Base-by-base conservation (phyloP, 2,329 filamentous ascomycete species). In the Cryphonectria radicalis region DNA sequence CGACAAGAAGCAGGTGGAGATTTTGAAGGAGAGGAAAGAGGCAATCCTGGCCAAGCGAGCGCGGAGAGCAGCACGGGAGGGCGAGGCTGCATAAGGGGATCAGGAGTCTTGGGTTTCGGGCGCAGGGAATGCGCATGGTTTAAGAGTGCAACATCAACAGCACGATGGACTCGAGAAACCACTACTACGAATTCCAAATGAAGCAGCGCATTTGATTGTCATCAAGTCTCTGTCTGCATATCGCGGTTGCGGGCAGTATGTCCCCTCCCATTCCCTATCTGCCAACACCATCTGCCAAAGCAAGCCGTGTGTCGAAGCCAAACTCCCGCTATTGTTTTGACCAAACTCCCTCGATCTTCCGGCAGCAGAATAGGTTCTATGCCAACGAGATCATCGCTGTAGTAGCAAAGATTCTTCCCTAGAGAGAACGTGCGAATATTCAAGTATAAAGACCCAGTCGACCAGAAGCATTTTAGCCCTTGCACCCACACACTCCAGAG, bases 21-120 rank as follows among this genome's bases (percentile, higher is more conserved):
- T 94, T 74, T 85, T 99, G 72, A 85, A 87, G 75, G 92, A 95
- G 79, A 91, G 95, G 79, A 95, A 94, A 86, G 87, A 92, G 76
- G 82, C 87, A 70, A 87, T 99, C 75, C 85, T 98, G 71, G 95
- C 97, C 85, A 98, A 98, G 91, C 88, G 96, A 80, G 91, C 91
- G 81, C 87, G 94, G 82, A 91, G 91, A 80, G 91, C 91, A 72
- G 88, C 90, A 80, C 84, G 89, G 71, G 89, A 92, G 79, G 88
- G 81, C 43, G 77, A 80, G 77, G 59, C 62, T 63, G 64, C 63
- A 64, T 72, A 59, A 63, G 22, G 25, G 57, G 46, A n/a, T 28
- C 46, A 25, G 28, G 59, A 64, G 22, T 63, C 25, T 28, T 22
- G 43, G 43, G 4, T 46, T n/a, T 32, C 6, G 40, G 32, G 8